Conservation (phyloP, 768 basidiomycete genomes). For the Lentinula raphanica region DNA sequence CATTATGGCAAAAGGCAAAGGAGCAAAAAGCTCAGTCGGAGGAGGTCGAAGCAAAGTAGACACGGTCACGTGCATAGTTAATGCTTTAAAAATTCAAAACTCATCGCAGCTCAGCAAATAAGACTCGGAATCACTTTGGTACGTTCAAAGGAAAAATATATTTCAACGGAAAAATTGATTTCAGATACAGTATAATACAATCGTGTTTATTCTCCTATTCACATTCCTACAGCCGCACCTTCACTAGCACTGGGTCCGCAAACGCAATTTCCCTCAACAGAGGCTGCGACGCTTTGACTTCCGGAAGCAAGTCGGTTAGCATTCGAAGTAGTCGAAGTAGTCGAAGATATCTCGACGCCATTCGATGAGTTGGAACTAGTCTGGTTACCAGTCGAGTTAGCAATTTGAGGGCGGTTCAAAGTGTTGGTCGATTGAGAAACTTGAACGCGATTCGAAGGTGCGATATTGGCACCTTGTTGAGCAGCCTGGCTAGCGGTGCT, state of each 20-base stretch:
- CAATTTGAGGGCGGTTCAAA: neutral
- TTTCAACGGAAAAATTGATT: neutral
- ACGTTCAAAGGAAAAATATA: too few relatives aligned
- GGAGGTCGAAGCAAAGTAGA: neutral
- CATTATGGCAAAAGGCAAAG: conserved; percentile 20
- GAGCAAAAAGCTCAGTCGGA: neutral
- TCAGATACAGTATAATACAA: neutral
- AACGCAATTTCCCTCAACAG: neutral
- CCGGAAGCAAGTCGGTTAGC: neutral
- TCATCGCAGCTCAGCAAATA: too few relatives aligned
- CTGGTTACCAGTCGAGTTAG: neutral
- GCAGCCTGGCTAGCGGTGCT: neutral
- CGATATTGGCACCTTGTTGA: neutral
- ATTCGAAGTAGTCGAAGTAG: neutral
- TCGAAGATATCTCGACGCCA: neutral
- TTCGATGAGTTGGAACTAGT: neutral
- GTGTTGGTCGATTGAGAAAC: too few relatives aligned
- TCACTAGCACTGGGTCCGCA: neutral
- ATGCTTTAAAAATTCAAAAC: too few relatives aligned
- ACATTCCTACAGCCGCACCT: neutral
- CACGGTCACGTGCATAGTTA: neutral
- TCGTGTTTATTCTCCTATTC: neutral
- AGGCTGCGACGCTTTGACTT: neutral
- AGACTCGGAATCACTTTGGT: too few relatives aligned
- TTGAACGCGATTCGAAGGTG: neutral